Percentiles rank a stretch among this genome's conserved stretches.
Conservation (phyloP, 495 filamentous ascomycete species). For the Darksidea phi region DNA sequence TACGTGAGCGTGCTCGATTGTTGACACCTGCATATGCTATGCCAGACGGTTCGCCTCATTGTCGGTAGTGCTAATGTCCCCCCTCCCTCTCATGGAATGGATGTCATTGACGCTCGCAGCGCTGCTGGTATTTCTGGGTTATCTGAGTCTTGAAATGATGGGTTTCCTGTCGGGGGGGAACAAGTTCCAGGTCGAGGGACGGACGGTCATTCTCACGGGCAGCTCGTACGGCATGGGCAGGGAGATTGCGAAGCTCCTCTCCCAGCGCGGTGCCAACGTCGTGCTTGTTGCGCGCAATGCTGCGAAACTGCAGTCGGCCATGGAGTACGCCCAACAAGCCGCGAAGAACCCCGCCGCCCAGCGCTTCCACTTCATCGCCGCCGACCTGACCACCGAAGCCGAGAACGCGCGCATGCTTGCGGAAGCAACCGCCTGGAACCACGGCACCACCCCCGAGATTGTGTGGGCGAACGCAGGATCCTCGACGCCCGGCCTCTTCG, state of each 20-base stretch:
- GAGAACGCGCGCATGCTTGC: constrained; percentile 67
- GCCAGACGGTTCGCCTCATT: too few species aligned
- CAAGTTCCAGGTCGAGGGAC: constrained; percentile 76
- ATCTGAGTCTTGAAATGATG: constrained; percentile 54
- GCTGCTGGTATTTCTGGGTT: constrained; percentile 49
- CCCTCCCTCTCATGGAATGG: constrained; percentile 33
- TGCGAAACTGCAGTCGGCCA: constrained; percentile 68
- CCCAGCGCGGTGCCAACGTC: constrained; percentile 81
- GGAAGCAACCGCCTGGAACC: constrained; percentile 82
- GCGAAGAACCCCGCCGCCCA: constrained; percentile 63
- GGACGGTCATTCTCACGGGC: constrained; percentile 85
- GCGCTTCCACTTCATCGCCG: constrained; percentile 78
- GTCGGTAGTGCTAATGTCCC: too few species aligned
- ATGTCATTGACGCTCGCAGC: constrained; percentile 42
- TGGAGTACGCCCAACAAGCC: constrained; percentile 64
- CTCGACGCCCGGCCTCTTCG: constrained; percentile 73
- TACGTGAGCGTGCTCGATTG: too few species aligned
- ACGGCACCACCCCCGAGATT: constrained; percentile 69
- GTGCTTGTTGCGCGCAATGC: constrained; percentile 78
- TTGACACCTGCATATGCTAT: too few species aligned
- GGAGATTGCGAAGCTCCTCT: constrained; percentile 67
- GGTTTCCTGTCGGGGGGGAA: constrained; percentile 65
- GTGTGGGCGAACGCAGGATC: constrained; percentile 90
- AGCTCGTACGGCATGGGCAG: constrained; percentile 91
- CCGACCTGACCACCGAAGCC: constrained; percentile 69